Evolutionary conservation across 108 stramenopile species (phyloP), one percentile per base, ranked within the genome.

Genomic region (Nitzschia inconspicua): DNA sequence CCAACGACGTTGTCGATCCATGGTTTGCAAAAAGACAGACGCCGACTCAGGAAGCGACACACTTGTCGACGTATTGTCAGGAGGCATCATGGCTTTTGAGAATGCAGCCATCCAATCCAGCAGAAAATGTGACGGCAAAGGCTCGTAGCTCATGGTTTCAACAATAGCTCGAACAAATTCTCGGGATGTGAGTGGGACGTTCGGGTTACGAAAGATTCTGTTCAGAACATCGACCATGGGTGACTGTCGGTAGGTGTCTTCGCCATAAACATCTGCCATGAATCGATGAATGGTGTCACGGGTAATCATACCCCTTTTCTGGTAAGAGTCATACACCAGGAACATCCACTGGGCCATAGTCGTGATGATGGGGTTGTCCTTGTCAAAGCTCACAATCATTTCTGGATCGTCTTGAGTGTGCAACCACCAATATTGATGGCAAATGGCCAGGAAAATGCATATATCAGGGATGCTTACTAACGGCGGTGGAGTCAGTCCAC

Each of bases 271-370:
- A 39, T 93, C 91, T 13, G 80, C 74, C 34, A 93, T 53, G 68
- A 89, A 93, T 44, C 88, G 73, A 59, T 89, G 91, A 3, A 93
- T 30, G 25, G 88, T 93, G 61, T 93, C 91, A 31, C 91, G 53
- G 16, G 71, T 63, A 20, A 93, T 46, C 7, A 60, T 42, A 1
- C 82, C 77, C 57, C 82, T 84, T 32, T 88, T 86, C 73, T 87
- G 86, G 46, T 83, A 93, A 19, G 79, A 70, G 73, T 93, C 91
- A 40, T 93, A 93, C 13, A 93, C 64, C 9, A 81, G 67, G 60
- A 80, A 93, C 26, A 85, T 76, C 23, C 80, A 44, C 65, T 34
- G 48, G 3, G 50, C 37, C 61, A 72, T 72, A 28, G 34, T 44
- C 37, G 28, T 6, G 22, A 67, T 60, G 48, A 50, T 30, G 0